These are phyloP conservation scores for Quercus mongolica DNA, from an alignment of 306 rosid genomes.

Conservation along the genomic window DNA sequence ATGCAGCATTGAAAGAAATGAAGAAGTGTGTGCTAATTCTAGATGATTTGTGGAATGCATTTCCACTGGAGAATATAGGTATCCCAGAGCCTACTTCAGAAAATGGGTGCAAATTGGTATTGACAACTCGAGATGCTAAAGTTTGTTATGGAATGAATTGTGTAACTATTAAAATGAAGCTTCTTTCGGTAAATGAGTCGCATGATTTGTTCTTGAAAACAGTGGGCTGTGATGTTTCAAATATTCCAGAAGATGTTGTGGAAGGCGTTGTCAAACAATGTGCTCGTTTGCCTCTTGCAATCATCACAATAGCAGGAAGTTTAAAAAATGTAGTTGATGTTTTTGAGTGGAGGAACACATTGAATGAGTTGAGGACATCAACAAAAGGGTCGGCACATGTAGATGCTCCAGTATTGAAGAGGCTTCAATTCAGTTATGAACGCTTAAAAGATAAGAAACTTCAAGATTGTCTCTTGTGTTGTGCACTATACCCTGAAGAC, in stretches of 20 bases:
- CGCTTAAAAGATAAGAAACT: not conserved
- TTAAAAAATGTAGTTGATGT: not conserved
- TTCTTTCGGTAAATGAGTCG: not conserved
- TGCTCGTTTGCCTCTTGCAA: conserved; percentile 14
- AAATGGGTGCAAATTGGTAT: not conserved
- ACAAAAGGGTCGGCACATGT: not conserved
- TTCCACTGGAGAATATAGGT: too few species aligned
- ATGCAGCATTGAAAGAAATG: too few species aligned
- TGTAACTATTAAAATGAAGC: not conserved
- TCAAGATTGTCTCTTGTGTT: conserved; percentile 12
- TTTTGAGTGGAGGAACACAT: conserved; percentile 11
- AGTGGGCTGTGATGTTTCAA: not conserved
- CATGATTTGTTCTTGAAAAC: conserved; percentile 13
- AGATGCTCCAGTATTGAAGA: conserved; percentile 16
- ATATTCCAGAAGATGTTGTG: not conserved
- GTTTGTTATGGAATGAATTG: too few species aligned
- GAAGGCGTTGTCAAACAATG: accelerated
- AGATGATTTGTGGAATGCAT: too few species aligned
- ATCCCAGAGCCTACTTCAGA: too few species aligned
- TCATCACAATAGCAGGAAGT: conserved; percentile 10
- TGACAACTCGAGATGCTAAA: too few species aligned
- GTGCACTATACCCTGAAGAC: conserved; percentile 29
- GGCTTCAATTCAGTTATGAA: conserved; percentile 21
- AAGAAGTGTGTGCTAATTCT: too few species aligned
- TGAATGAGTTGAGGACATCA: conserved; percentile 10